Base-by-base conservation (phyloP, 306 rosid genomes). In the Medicago ruthenica region DNA sequence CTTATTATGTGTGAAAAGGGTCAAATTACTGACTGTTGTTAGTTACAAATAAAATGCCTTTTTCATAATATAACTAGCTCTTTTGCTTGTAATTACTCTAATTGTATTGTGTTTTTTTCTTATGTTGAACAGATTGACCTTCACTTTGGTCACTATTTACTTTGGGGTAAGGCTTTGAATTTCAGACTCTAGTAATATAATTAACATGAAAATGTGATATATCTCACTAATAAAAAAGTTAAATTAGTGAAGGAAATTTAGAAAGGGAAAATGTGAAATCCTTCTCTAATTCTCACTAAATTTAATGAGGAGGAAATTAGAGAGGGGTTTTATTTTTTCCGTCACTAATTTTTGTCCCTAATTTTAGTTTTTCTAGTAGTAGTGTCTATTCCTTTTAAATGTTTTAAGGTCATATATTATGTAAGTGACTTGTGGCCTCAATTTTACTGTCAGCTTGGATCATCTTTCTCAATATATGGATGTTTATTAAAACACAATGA, bases 91-190 rank as follows among this genome's bases (percentile, higher is more conserved):
- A 60, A 57, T 14, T 70, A 40, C 62, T 80, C 80, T 87, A 75
- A 76, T 81, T 31, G 5, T 72, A 8, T 36, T 62, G 31, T 62
- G 71, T 9, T 48, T 27, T 27, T 78, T 59, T 66, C 13, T 70
- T 69, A 44, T 67, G 78, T 69, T 85, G 67, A 70, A 77, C 93
- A 95, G 99, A 88, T 95, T 95, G 93, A 95, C 97, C 24, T 92
- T 95, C 84, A 31, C 87, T 62, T 83, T 95, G 88, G 90, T 95
- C 78, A 92, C 92, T 1, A 22, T 95, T 70, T 95, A 92, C 83
- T 95, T 95, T 83, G 97, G 86, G 97, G 97, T 95, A 90, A 89
- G 42, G 24, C 57, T 73, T 78, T 9, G 15, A 59, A 80, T 41
- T 47, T 78, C 31, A 45, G 5, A 53, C 80, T 85, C 71, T 76